phyloP scores from a whole-genome alignment of 2,329 filamentous ascomycete species.

The Blastomyces emzantsi region DNA sequence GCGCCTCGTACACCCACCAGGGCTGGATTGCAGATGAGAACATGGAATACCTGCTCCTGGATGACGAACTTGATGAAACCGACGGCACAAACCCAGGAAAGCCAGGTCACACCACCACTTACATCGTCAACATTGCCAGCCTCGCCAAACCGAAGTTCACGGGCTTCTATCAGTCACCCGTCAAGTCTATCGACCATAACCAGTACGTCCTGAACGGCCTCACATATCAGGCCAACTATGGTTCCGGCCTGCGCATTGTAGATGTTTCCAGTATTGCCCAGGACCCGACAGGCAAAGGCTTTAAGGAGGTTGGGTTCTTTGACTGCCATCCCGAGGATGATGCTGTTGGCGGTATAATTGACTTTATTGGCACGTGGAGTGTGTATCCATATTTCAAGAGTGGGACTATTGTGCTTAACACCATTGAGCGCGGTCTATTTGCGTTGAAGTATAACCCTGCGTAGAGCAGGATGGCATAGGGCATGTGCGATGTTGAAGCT shows the following conservation, averaged over 20 bases:
- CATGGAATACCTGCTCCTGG: conserved; percentile 42
- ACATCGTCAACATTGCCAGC: conserved; percentile 43
- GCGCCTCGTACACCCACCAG: conserved; percentile 51
- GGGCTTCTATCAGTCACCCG: conserved; percentile 37
- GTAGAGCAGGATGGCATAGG: background rate
- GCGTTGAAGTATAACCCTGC: conserved; percentile 34
- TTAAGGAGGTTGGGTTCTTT: conserved; percentile 44
- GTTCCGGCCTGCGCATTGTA: conserved; percentile 37
- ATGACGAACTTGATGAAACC: conserved; percentile 47
- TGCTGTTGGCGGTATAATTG: conserved; percentile 31
- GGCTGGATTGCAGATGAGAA: conserved; percentile 44
- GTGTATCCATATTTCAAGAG: conserved; percentile 43
- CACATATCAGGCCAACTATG: conserved; percentile 45
- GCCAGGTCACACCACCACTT: conserved; percentile 42
- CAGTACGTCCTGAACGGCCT: conserved; percentile 41
- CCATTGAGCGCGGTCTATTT: conserved; percentile 45
- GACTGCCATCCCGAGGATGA: conserved; percentile 47
- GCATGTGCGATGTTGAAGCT: background rate
- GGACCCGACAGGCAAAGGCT: conserved; percentile 39
- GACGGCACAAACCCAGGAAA: conserved; percentile 33
- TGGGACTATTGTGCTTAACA: conserved; percentile 45
- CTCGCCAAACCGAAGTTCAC: conserved; percentile 39
- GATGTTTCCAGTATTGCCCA: conserved; percentile 21
- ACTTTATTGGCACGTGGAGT: conserved; percentile 42
- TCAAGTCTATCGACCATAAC: conserved; percentile 42